Base-by-base conservation (phyloP, 305 asterid genomes). In the Solanum aculeatissimum region DNA sequence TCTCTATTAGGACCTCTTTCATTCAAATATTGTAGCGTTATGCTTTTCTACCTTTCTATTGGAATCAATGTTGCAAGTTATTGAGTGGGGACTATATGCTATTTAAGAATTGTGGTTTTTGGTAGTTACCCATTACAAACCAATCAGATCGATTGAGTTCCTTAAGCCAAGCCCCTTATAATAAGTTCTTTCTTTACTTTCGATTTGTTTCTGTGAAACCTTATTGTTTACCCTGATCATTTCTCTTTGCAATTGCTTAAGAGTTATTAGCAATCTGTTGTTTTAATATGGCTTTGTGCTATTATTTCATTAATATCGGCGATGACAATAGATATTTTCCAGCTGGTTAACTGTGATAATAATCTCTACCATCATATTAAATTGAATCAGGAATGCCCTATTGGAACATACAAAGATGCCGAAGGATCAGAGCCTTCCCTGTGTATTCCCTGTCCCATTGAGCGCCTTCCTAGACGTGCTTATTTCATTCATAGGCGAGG, bases 391-490 rank as follows among this genome's bases (percentile, higher is more conserved):
- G 99, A 96, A 91, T 96, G 99, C 90, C 97, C 96, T 83, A 89
- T 91, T 88, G 98, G 98, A 86, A 96, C 97, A 16, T 94, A 93
- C 89, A 94, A 96, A 89, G 92, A 91, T 85, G 90, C 71, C 86
- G 98, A 92, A 92, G 99, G 99, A 87, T 96, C 99, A 83, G 96
- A 94, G 89, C 89, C 89, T 53, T 86, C 86, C 87, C 97, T 96
- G 85, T 96, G 99, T 91, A 89, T 75, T 85, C 90, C 94, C 85
- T 96, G 99, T 87, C 87, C 98, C 72, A 88, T 91, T 53, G 97
- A 92, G 86, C 87, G 57, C 82, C 97, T 96, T 89, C 99, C 98
- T 81, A 86, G 89, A 81, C 98, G 99, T 91, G 99, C 99, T 90
- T 87, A 87, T 86, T 94, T 92, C 89, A 88, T 91, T 78, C 92